Percentiles rank a stretch among this genome's conserved stretches.
These are phyloP conservation scores for Sugiyamaella sp. DNA, from an alignment of 1,139 yeast genomes.

Conservation along the genomic window DNA sequence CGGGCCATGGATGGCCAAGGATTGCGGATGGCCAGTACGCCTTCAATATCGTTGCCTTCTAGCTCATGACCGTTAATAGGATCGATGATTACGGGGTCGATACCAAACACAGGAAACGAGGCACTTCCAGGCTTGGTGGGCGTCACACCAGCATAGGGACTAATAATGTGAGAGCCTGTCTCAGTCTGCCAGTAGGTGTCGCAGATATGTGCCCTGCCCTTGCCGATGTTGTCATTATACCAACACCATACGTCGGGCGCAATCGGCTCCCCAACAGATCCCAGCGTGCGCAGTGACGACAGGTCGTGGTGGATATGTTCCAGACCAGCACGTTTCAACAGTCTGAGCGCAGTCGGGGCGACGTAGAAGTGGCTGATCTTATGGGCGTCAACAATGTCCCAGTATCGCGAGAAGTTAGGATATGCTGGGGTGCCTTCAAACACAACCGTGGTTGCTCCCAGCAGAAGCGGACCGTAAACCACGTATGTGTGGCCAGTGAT, in stretches of 20 bases:
- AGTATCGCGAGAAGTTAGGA: conserved; percentile 94
- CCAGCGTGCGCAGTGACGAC: conserved; percentile 88
- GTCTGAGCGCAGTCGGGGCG: conserved; percentile 96
- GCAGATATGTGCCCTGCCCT: conserved; percentile 78
- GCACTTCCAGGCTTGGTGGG: conserved; percentile 99
- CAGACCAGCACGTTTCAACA: conserved; percentile 94
- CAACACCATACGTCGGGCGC: conserved; percentile 99
- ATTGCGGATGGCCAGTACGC: conserved; percentile 85
- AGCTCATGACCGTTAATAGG: conserved; percentile 87
- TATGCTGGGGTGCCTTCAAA: conserved; percentile 98
- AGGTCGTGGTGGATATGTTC: conserved; percentile 86
- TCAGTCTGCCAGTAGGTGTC: conserved; percentile 99
- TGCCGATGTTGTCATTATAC: conserved; percentile 93
- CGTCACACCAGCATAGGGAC: conserved; percentile 91
- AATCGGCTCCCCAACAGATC: conserved; percentile 99
- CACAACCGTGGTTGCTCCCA: conserved; percentile 89
- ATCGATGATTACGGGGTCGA: conserved; percentile 86
- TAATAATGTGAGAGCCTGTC: conserved; percentile 93
- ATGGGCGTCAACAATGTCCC: conserved; percentile 94
- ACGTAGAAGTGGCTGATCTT: conserved; percentile 96
- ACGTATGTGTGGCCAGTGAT: conserved; percentile 98
- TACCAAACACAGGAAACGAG: conserved; percentile 94
- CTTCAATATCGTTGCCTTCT: conserved; percentile 90
- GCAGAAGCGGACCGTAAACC: conserved; percentile 84
- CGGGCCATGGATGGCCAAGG: conserved; percentile 99